Base-by-base conservation (phyloP, 225 moss, liverwort and hornwort genomes). In the Sphagnum contortum region DNA sequence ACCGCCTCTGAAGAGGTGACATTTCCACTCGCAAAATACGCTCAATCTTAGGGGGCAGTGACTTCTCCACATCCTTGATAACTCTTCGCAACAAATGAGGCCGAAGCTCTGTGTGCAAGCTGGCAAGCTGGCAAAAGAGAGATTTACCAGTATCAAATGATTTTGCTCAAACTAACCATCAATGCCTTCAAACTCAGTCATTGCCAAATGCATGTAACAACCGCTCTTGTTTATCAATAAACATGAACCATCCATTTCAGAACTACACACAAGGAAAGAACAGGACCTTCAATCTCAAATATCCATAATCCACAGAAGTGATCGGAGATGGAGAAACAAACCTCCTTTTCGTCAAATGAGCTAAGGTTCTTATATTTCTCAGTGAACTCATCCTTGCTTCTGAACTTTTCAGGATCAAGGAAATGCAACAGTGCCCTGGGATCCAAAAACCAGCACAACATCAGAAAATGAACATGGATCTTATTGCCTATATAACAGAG, bases 31-130 rank as follows among this genome's bases (percentile, higher is more conserved):
- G 80, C 51, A 98, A 71, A 64, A 98, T 98, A 65, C 98, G 89
- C 72, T 98, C 98, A 77, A 98, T 98, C 81, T 98, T 98, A 57
- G 98, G 93, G 65, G 98, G 98, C 59, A 98, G 72, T n/a, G 98
- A 98, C 72, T 93, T 98, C 68, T 98, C 98, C 45, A 98, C 98
- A 70, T 98, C 98, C 73, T 87, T 98, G 10, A 98, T 98, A 50
- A 90, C 93, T 71, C 98, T 79, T 45, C 98, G 91, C 60, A 98
- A 75, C 69, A 98, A 77, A 70, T 98, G 98, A 52, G 98, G 98
- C 61, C 98, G 93, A 70, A 98, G 89, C 77, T 98, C 98, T 67
- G 84, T 85, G 68, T 98, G 98, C 57, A 98, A 78, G 75, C 66
- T 98, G 60, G 87, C 79, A 80, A 98, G 98, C 98, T 98, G 79